phyloP scores from a whole-genome alignment of 768 basidiomycete genomes.

The Rhodotorula paludigena region DNA sequence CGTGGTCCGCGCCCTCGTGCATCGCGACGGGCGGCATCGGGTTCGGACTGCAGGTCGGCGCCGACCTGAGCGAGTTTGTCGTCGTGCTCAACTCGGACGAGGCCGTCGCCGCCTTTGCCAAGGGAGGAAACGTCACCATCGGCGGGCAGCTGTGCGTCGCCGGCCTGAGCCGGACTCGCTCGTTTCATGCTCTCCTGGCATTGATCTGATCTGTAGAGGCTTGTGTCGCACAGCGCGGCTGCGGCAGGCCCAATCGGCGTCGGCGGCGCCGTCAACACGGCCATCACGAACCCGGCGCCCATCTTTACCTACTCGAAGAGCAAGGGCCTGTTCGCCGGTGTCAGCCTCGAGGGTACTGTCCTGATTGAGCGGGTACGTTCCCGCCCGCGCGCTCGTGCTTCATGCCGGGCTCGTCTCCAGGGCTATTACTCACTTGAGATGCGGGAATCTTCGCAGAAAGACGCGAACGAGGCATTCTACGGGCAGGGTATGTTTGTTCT shows the following conservation, averaged over 20 bases:
- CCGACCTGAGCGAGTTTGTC: conserved; percentile 79
- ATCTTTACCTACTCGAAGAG: conserved; percentile 64
- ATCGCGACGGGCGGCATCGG: conserved; percentile 93
- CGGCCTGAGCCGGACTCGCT: too few relatives aligned
- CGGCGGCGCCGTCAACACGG: conserved; percentile 48
- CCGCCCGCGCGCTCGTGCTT: neutral
- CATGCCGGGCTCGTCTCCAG: neutral
- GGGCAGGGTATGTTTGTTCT: conserved; percentile 55
- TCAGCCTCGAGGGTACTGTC: conserved; percentile 89
- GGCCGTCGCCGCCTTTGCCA: conserved; percentile 87
- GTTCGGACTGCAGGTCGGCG: conserved; percentile 92
- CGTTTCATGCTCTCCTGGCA: conserved; percentile 43
- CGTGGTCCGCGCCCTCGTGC: conserved; percentile 82
- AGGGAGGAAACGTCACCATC: conserved; percentile 92
- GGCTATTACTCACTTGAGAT: neutral
- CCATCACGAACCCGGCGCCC: conserved; percentile 69
- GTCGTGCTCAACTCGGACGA: conserved; percentile 95
- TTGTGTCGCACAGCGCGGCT: conserved; percentile 52
- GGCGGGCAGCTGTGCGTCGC: conserved; percentile 75
- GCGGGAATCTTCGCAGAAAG: conserved; percentile 53
- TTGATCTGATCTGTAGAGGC: neutral
- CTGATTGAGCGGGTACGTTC: conserved; percentile 70
- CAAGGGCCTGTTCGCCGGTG: conserved; percentile 86
- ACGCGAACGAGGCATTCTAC: conserved; percentile 94
- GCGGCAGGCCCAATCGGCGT: conserved; percentile 54